Base-by-base conservation (phyloP, 768 basidiomycete species). In the Mycena indigotica region DNA sequence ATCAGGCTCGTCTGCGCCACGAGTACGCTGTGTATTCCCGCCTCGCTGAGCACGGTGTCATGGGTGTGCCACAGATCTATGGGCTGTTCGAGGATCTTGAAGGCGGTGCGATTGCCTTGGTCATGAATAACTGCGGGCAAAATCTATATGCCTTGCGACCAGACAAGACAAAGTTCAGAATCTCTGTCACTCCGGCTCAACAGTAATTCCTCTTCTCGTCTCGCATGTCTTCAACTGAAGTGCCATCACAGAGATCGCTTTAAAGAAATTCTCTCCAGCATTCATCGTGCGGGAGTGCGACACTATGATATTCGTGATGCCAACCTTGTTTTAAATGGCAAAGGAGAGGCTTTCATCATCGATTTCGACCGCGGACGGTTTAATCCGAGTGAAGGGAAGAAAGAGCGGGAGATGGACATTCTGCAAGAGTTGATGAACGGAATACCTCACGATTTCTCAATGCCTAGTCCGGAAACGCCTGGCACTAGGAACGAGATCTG, bases 21-120 rank as follows among this genome's bases (percentile, higher is more conserved):
- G 65, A 66, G 28, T 58, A 35, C n/a, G 30, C 30, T 3, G 26
- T 65, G 16, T 63, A 59, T 16, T 23, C 23, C 12, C 52, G 56
- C 50, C 26, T 65, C 23, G 17, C 23, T 3, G 19, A 21, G 5
- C 39, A 45, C 1, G 53, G 56, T 3, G 56, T 65, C 12, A 32
- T 55, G 12, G 65, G 62, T 16, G 61, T 66, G 1, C 62, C 60
- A 2, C 3, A 46, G 16, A 28, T 64, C 0, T 64, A 55, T 28
- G 65, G 62, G 3, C 12, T 66, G 4, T 66, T 59, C 28, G 45
- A 64, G 25, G 62, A 61, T 40, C 39, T 56, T 13, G 65, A 66
- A 26, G 58, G 29, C 3, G 45, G 60, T 12, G 51, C 57, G 4
- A 12, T 61, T 21, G 62, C 57, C 2, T 50, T 66, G 6, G 53